These are phyloP conservation scores for Botrytis squamosa DNA, from an alignment of 2,329 filamentous ascomycete species.

Conservation along the genomic window DNA sequence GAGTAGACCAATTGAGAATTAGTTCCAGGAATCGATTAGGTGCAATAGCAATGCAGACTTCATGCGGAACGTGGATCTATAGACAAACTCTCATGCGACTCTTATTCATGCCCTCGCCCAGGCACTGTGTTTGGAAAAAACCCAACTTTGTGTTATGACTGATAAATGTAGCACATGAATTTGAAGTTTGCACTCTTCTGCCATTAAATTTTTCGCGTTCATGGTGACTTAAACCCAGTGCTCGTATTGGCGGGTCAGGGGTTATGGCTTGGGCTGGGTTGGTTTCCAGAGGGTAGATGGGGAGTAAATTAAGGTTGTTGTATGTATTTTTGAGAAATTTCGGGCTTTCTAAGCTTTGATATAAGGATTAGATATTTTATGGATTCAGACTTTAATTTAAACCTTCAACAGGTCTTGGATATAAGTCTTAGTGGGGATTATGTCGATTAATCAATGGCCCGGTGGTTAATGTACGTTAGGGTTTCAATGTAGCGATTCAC, in stretches of 20 bases:
- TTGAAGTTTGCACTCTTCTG: not conserved
- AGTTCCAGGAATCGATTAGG: not conserved
- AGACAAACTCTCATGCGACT: not conserved
- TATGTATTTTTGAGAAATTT: not conserved
- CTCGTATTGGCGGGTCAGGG: not conserved
- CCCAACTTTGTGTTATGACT: not conserved
- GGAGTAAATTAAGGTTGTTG: not conserved
- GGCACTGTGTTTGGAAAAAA: not conserved
- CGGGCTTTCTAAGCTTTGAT: not conserved
- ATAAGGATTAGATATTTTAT: too few relatives aligned
- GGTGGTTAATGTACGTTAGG: too few relatives aligned
- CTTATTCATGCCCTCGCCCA: not conserved
- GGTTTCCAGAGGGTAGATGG: not conserved
- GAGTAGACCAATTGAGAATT: not conserved
- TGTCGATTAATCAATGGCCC: too few relatives aligned
- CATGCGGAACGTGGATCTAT: not conserved
- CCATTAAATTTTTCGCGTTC: accelerated
- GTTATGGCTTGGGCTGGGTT: not conserved
- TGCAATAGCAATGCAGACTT: accelerated
- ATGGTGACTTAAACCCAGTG: not conserved
- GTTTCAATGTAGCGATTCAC: too few relatives aligned
- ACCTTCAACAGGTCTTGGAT: too few relatives aligned
- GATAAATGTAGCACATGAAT: not conserved
- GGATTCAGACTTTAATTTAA: too few relatives aligned
- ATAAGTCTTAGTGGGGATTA: too few relatives aligned